A percentile compares a stretch with the other conserved stretches of the same genome.
Conservation (phyloP, 495 filamentous ascomycete species). For the Tuber microsphaerosporum region DNA sequence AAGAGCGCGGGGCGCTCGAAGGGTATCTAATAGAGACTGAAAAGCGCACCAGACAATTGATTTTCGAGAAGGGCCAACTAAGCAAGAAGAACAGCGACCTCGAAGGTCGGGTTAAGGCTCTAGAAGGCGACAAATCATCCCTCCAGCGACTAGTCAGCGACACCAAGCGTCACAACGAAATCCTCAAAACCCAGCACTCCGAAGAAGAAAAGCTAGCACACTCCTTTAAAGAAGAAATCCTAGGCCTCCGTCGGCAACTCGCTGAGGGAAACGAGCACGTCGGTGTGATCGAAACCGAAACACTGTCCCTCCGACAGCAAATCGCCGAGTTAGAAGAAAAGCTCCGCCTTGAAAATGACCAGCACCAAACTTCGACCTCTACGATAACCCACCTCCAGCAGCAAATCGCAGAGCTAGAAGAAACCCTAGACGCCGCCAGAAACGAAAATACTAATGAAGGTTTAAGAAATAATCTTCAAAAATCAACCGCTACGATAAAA, state of each 20-base stretch:
- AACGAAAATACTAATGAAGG: too few species aligned
- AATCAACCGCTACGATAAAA: too few species aligned
- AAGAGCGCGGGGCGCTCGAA: constrained; percentile 21
- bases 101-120: constrained; percentile 10
- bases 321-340: constrained; percentile 22
- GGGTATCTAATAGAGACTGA: constrained; percentile 18
- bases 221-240: constrained; percentile 19
- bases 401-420: too few species aligned
- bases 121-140: constrained; percentile 25
- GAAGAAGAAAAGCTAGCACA: constrained; percentile 17
- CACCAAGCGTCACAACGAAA: constrained; percentile 29
- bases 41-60: constrained; percentile 12
- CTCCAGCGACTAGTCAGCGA: constrained; percentile 26
- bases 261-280: constrained; percentile 29
- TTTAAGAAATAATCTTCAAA: too few species aligned
- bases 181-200: constrained; percentile 21
- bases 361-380: constrained; percentile 6
- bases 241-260: constrained; percentile 20
- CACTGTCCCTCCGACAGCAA: constrained; percentile 23
- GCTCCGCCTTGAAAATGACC: constrained; percentile 5
- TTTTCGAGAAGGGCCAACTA: constrained; percentile 16
- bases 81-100: constrained; percentile 11
- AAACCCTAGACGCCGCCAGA: too few species aligned
- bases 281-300: constrained; percentile 26
- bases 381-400: too few species aligned